Evolutionary conservation across 2,329 filamentous ascomycete genomes (phyloP).

Genomic region (Coccinonectria pachysandricola): DNA sequence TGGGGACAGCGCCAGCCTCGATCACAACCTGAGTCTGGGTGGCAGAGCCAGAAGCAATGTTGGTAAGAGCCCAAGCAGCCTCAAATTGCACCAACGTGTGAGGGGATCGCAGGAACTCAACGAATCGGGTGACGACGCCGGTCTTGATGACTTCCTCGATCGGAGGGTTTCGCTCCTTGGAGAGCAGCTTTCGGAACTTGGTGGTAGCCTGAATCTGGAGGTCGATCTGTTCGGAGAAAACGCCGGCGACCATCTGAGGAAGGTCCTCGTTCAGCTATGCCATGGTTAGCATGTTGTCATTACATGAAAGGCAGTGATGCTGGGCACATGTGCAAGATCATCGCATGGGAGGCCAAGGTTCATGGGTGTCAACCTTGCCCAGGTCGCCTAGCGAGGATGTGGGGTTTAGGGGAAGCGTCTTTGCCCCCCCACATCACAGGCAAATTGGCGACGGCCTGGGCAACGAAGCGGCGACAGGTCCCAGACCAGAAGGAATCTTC

Average conservation of each 20-base stretch:
- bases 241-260: slow-evolving; percentile 92
- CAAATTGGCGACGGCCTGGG: slow-evolving; percentile 1
- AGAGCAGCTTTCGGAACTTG: slow-evolving; percentile 95
- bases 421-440: slow-evolving; percentile 1
- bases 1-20: slow-evolving; percentile 93
- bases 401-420: slow-evolving; percentile 1
- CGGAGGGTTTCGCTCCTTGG: slow-evolving; percentile 96
- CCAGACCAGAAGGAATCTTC: slow-evolving; percentile 1
- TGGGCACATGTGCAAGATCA: slow-evolving; percentile 3
- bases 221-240: slow-evolving; percentile 98
- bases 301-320: no score
- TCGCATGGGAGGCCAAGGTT: no score
- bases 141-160: slow-evolving; percentile 99
- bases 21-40: slow-evolving; percentile 98
- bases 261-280: slow-evolving; percentile 89
- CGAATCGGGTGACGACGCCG: slow-evolving; percentile 91
- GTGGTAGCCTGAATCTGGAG: slow-evolving; percentile 95
- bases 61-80: slow-evolving; percentile 97
- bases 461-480: slow-evolving; percentile 1
- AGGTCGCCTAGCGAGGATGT: slow-evolving; percentile 1
- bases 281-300: slow-evolving; percentile 9
- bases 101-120: slow-evolving; percentile 94
- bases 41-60: slow-evolving; percentile 95
- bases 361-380: no score
- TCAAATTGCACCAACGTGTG: slow-evolving; percentile 98